Evolutionary conservation across 23 red algal genomes (phyloP).

Genomic region (Gracilaria caudata): DNA sequence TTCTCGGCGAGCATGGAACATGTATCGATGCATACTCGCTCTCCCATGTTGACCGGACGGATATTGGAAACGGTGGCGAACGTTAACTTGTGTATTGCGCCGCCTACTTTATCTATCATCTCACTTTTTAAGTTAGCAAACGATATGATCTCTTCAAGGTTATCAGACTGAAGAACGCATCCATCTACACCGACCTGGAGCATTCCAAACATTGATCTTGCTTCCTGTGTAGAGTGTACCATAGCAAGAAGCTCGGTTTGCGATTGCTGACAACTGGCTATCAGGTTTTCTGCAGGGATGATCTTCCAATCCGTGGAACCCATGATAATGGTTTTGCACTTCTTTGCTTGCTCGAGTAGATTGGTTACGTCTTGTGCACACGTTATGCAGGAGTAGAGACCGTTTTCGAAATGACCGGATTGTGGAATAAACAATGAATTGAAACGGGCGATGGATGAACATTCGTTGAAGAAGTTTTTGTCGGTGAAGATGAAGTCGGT

Average conservation of each 20-base stretch:
- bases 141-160: slow-evolving; percentile 37
- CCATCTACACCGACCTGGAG: slow-evolving; percentile 75
- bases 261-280: slow-evolving; percentile 48
- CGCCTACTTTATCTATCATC: slow-evolving; percentile 23
- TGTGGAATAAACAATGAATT: slow-evolving; percentile 14
- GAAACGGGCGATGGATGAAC: slow-evolving; percentile 43
- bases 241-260: slow-evolving; percentile 50
- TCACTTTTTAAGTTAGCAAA: slow-evolving; percentile 55
- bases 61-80: slow-evolving; percentile 39
- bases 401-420: slow-evolving; percentile 34
- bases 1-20: slow-evolving; percentile 63
- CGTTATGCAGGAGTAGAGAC: slow-evolving; percentile 24
- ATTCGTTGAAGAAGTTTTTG: slow-evolving; percentile 21
- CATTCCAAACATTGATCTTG: slow-evolving; percentile 66
- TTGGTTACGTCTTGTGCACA: slow-evolving; percentile 39
- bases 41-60: slow-evolving; percentile 44
- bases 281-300: slow-evolving; percentile 79
- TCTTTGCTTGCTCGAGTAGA: slow-evolving; percentile 22
- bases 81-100: not conserved
- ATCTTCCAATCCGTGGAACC: slow-evolving; percentile 65
- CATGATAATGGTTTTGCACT: slow-evolving; percentile 55
- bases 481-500: slow-evolving; percentile 66
- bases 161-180: slow-evolving; percentile 48
- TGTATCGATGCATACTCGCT: slow-evolving; percentile 83
- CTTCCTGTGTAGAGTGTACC: slow-evolving; percentile 50